Conservation (phyloP, 1,139 yeast species). For the Magnusiomyces tetraspermus region DNA sequence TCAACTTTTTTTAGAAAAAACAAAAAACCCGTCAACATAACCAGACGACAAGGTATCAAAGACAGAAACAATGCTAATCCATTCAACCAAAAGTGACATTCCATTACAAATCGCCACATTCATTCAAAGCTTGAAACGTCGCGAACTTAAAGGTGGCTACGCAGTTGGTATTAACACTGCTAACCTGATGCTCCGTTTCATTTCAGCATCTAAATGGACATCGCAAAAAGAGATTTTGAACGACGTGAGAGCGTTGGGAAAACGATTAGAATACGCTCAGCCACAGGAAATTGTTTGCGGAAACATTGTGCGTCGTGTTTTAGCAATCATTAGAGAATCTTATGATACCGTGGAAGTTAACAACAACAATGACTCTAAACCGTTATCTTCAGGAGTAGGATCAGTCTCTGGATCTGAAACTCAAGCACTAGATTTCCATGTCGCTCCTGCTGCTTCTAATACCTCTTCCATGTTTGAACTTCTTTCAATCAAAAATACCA, state of each 20-base stretch:
- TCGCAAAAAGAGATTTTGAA: conserved; percentile 61
- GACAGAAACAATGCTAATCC: neutral
- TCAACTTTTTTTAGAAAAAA: neutral
- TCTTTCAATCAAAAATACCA: conserved; percentile 31
- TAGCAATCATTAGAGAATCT: conserved; percentile 83
- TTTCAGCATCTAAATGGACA: conserved; percentile 84
- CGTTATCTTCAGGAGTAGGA: conserved; percentile 9
- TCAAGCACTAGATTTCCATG: neutral
- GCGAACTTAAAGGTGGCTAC: conserved; percentile 65
- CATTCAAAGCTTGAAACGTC: conserved; percentile 45
- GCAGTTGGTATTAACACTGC: conserved; percentile 80
- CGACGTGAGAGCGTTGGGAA: conserved; percentile 48
- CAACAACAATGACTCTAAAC: neutral
- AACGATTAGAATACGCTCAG: conserved; percentile 34
- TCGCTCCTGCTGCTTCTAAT: neutral
- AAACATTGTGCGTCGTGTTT: conserved; percentile 79
- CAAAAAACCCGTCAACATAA: neutral
- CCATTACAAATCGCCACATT: conserved; percentile 19
- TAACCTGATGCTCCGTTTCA: conserved; percentile 75
- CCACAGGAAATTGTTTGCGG: conserved; percentile 73
- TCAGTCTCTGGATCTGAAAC: conserved; percentile 5
- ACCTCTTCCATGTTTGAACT: conserved; percentile 83
- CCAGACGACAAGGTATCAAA: neutral
- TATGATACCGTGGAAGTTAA: conserved; percentile 43
- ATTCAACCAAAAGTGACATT: conserved; percentile 15